Conservation (phyloP, 768 basidiomycete species). For the Krasilnikovozyma curviuscula region DNA sequence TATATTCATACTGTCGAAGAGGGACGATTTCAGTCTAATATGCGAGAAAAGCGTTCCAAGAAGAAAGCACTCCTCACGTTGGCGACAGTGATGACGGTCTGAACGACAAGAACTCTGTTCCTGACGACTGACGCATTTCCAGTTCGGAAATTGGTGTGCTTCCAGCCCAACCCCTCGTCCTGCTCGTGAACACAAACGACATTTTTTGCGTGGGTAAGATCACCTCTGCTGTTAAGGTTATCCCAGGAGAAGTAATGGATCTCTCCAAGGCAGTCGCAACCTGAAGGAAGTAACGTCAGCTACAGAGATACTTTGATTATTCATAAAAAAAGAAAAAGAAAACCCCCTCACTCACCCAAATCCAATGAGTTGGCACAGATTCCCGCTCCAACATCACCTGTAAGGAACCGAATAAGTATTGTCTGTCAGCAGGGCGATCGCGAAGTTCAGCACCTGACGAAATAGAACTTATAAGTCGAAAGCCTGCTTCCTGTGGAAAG, state of each 20-base stretch:
- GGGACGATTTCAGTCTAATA: no score
- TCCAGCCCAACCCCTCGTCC: slow-evolving; percentile 21
- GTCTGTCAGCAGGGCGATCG: no score
- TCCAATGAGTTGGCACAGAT: slow-evolving; percentile 16
- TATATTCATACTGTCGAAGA: slow-evolving; percentile 2
- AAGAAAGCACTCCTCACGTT: slow-evolving; percentile 15
- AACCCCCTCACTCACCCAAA: no score
- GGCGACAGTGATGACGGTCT: slow-evolving; percentile 21
- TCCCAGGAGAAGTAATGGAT: slow-evolving; percentile 3
- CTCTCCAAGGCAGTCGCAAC: slow-evolving; percentile 19
- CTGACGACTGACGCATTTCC: slow-evolving; percentile 17
- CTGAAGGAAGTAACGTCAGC: no score
- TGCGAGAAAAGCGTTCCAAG: no score
- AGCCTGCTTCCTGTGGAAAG: slow-evolving; percentile 16
- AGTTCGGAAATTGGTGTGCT: slow-evolving; percentile 23
- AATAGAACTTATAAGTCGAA: slow-evolving; percentile 20
- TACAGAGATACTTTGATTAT: slow-evolving; percentile 11
- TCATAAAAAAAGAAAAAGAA: no score
- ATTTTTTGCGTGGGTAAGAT: slow-evolving; percentile 5
- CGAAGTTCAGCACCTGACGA: neutral
- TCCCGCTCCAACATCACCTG: slow-evolving; percentile 13
- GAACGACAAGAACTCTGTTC: slow-evolving; percentile 20
- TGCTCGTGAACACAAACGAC: slow-evolving; percentile 25
- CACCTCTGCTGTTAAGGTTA: no score
- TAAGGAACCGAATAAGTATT: no score